phyloP scores from a whole-genome alignment of 441 rosid species.

The Lagerstroemia fauriei region DNA sequence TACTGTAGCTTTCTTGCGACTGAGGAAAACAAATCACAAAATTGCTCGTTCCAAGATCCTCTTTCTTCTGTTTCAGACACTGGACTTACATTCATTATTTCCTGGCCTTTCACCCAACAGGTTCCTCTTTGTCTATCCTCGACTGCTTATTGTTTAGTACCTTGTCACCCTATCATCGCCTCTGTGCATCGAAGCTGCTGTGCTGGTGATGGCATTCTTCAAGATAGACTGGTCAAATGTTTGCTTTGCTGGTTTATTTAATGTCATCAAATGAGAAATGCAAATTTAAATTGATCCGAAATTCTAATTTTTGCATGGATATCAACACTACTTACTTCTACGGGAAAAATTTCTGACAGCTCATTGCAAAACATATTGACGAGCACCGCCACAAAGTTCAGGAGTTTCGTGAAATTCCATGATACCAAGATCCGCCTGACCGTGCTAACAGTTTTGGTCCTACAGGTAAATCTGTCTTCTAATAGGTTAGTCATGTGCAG shows the following conservation, averaged over 20 bases:
- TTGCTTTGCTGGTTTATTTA: slow-evolving; percentile 17
- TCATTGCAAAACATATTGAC: slow-evolving; percentile 33
- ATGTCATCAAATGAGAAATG: not conserved
- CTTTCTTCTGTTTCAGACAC: too few species aligned
- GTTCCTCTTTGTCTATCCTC: slow-evolving; percentile 41
- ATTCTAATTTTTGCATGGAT: not conserved
- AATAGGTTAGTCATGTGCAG: not conserved
- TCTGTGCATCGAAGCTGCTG: slow-evolving; percentile 39
- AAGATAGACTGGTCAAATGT: slow-evolving; percentile 47
- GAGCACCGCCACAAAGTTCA: slow-evolving; percentile 20
- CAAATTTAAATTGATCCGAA: not conserved
- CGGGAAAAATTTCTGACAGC: not conserved
- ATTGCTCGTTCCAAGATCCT: too few species aligned
- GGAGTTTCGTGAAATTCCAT: slow-evolving; percentile 42
- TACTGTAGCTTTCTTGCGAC: too few species aligned
- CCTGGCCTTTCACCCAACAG: slow-evolving; percentile 37
- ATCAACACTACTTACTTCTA: not conserved
- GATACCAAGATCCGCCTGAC: slow-evolving; percentile 37
- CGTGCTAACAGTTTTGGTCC: slow-evolving; percentile 31
- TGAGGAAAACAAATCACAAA: too few species aligned
- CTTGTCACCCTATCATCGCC: slow-evolving; percentile 41
- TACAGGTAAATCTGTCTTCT: slow-evolving; percentile 43
- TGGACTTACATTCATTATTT: not conserved
- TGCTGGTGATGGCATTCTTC: slow-evolving; percentile 53
- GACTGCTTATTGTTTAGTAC: slow-evolving; percentile 35